Percentiles rank a stretch among this genome's conserved stretches.
These are phyloP conservation scores for Colletotrichum lindemuthianum DNA, from an alignment of 2,329 filamentous ascomycete genomes.

Conservation along the genomic window DNA sequence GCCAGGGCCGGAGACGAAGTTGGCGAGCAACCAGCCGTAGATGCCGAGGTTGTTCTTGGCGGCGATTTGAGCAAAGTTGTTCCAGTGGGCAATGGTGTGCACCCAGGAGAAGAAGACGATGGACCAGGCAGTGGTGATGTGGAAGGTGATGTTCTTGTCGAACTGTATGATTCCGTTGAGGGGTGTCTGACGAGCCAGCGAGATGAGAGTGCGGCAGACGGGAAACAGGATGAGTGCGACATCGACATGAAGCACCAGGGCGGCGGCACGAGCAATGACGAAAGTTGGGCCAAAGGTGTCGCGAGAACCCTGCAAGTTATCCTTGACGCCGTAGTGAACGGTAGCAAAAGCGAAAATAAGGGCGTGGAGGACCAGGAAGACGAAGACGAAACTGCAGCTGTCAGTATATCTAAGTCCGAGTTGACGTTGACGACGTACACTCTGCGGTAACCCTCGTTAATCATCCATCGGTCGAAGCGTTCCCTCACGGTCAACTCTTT, in stretches of 20 bases:
- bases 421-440: conserved; percentile 64
- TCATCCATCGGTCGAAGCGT: conserved; percentile 87
- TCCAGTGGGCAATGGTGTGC: conserved; percentile 87
- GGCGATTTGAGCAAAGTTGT: conserved; percentile 83
- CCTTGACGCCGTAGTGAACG: conserved; percentile 82
- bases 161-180: conserved; percentile 89
- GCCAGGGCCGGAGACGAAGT: conserved; percentile 81
- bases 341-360: conserved; percentile 85
- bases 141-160: conserved; percentile 90
- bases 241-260: conserved; percentile 83
- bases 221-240: conserved; percentile 82
- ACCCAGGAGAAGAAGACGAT: conserved; percentile 91
- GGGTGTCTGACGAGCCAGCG: conserved; percentile 80
- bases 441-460: conserved; percentile 85
- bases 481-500: conserved; percentile 75
- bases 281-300: conserved; percentile 80
- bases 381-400: conserved; percentile 73
- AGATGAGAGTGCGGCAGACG: conserved; percentile 86
- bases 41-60: conserved; percentile 80
- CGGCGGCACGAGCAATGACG: conserved; percentile 79
- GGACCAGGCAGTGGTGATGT: conserved; percentile 86
- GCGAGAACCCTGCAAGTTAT: conserved; percentile 74
- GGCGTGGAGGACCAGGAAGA: conserved; percentile 77
- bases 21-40: conserved; percentile 80
- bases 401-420: conserved; percentile 30